Evolutionary conservation across 139 green algal genomes (phyloP), one percentile per base, ranked within the genome.

Genomic region (Closterium sp.): DNA sequence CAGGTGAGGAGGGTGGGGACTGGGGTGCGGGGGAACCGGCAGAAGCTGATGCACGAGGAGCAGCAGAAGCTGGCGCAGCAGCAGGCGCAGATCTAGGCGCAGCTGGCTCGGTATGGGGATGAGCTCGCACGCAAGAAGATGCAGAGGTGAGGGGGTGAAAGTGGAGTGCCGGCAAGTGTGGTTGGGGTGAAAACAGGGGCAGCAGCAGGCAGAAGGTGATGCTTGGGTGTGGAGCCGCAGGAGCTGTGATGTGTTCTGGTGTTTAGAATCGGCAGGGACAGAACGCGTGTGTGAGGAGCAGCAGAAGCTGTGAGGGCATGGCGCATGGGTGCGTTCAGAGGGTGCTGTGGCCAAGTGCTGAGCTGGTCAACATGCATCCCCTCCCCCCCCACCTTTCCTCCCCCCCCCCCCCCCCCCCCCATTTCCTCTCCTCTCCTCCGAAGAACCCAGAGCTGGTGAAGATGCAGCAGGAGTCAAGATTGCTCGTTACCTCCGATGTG

Each of bases 11-110:
- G 10, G 64, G 64, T 10, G 64, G 64, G 64, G 64, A 83, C 21
- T 12, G 83, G 83, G 7, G 0, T 34, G 83, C 21, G 83, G 83
- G n/a, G 31, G 83, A 28, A 34, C 21, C 4, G 1, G 91, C 30
- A 94, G 98, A 34, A 94, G 43, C 95, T 98, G 19, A 84, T 88
- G 33, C 96, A 95, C 90, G n/a, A n/a, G n/a, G n/a, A n/a, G n/a
- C n/a, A n/a, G n/a, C n/a, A n/a, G n/a, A n/a, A 98, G 93, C 90
- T 98, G 76, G 95, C 95, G n/a, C 96, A 98, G 96, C 95, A 98
- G 91, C 94, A 97, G 55, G 95, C 97, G 19, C 96, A 98, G 93
- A 95, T 96, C 87, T 98, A 99, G 92, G 97, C 95, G 8, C 92
- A 98, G 93, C 90, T 98, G 76, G 95, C 95, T 23, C 93, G 95